phyloP scores from a whole-genome alignment of 2,329 filamentous ascomycete species.

The Canariomyces notabilis region DNA sequence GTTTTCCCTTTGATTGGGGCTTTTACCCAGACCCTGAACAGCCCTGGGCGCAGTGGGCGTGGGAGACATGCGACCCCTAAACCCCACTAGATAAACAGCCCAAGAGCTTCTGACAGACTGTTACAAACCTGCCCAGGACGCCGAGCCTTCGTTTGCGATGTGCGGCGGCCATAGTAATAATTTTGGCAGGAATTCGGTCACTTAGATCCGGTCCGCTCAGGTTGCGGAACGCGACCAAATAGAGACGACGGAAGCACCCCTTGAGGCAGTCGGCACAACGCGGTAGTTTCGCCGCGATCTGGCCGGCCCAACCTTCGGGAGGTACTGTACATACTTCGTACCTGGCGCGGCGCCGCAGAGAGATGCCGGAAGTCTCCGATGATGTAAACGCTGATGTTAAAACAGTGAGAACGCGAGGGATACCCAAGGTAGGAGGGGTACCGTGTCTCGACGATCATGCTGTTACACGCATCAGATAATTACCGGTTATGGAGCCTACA shows the following conservation, averaged over 20 bases:
- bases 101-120: constrained; percentile 4
- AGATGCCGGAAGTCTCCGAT: constrained; percentile 13
- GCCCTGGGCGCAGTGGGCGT: constrained; percentile 20
- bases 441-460: no score
- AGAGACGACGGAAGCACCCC: constrained; percentile 6
- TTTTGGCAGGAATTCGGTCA: constrained; percentile 17
- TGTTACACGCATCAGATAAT: no score
- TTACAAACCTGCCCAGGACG: constrained; percentile 17
- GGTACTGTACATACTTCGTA: no score
- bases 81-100: constrained; percentile 20
- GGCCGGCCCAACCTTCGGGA: neutral
- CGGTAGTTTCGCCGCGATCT: constrained; percentile 10
- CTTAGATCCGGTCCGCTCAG: constrained; percentile 17
- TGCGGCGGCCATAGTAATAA: constrained; percentile 11
- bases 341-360: neutral
- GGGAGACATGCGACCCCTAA: constrained; percentile 2
- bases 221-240: constrained; percentile 5
- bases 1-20: constrained; percentile 24
- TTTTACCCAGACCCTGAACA: constrained; percentile 24
- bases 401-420: constrained; percentile 5
- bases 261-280: neutral
- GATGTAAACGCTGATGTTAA: constrained; percentile 2
- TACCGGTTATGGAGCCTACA: no score
- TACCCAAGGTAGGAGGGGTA: no score
- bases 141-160: constrained; percentile 19